A percentile compares a stretch with the other conserved stretches of the same genome.
These are phyloP conservation scores for Lactarius evosmus DNA, from an alignment of 768 basidiomycete species.

Conservation along the genomic window DNA sequence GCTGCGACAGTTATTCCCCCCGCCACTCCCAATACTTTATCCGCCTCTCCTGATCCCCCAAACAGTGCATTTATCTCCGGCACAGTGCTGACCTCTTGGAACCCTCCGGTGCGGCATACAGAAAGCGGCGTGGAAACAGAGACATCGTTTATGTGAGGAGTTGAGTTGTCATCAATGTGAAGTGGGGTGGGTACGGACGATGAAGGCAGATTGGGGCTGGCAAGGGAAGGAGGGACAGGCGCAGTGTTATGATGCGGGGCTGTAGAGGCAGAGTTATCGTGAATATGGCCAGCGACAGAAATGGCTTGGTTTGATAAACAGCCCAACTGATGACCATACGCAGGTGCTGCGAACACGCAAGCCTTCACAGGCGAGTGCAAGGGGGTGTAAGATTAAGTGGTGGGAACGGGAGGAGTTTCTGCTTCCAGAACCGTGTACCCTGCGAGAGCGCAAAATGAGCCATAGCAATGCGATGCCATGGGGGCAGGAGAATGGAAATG, in stretches of 20 bases:
- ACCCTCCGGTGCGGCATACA: no score
- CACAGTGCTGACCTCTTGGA: no score
- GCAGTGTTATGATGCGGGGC: no score
- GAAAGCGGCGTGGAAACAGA: constrained; percentile 71
- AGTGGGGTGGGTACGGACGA: no score
- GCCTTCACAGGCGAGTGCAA: constrained; percentile 18
- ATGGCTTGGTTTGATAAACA: constrained; percentile 50
- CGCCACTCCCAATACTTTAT: no score
- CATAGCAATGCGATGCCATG: constrained; percentile 68
- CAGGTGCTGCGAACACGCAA: constrained; percentile 30
- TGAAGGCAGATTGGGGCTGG: no score
- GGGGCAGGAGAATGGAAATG: constrained; percentile 84
- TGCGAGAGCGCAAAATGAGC: constrained; percentile 84
- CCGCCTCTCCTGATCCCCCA: no score
- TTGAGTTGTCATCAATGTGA: constrained; percentile 65
- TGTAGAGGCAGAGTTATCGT: no score
- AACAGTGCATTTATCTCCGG: no score
- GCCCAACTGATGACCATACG: constrained; percentile 34
- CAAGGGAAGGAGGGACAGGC: no score
- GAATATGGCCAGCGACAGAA: constrained; percentile 72
- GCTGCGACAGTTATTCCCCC: no score
- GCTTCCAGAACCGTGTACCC: constrained; percentile 48
- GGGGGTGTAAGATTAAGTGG: constrained; percentile 27
- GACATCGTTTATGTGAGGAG: no score
- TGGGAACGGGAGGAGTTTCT: constrained; percentile 28